Evolutionary conservation across 139 green algal genomes (phyloP), one percentile per base, ranked within the genome.

Genomic region (Haematococcus sp.): DNA sequence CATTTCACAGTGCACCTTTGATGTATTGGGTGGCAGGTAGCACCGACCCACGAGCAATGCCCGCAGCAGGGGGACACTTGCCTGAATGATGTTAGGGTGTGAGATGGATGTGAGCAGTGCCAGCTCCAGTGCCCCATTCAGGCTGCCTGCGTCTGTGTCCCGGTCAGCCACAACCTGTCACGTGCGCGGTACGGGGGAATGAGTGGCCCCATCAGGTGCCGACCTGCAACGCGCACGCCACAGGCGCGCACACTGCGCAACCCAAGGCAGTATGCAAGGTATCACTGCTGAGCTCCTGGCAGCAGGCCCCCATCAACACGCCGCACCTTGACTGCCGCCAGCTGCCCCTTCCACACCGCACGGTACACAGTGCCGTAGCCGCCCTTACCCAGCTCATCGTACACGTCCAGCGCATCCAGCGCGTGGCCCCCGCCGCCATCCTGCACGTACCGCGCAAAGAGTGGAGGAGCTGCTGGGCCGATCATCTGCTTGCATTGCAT

Each of bases 301-400:
- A n/a, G n/a, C n/a, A n/a, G n/a, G n/a, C n/a, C n/a, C n/a, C n/a
- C 15, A 61, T 27, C 17, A 61, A 27, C 15, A 32, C 15, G 17
- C 11, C 54, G 23, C 22, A 61, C 64, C 73, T 78, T 78, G 35
- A 73, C 73, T 0, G 73, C 73, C 4, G 64, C 64, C 64, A 73
- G 51, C 73, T 78, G 73, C 11, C 65, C 65, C 46, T 35, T 35
- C 25, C 65, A 69, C 30, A 79, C 74, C 54, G 74, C 74, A 3
- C 74, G 65, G 54, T 79, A 79, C 51, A 79, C 74, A 19, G 74
- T 79, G 35, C 74, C 74, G n/a, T 70, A 79, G n/a, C 74, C 74
- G 0, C 74, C 74, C 23, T 64, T 25, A 27, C 74, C 74, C 40
- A 79, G 74, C 56, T 79, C 74, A 40, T 79, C 74, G 56, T 79